Evolutionary conservation across 1,139 yeast species (phyloP).

Genomic region (Zygotorulaspora mrakii): DNA sequence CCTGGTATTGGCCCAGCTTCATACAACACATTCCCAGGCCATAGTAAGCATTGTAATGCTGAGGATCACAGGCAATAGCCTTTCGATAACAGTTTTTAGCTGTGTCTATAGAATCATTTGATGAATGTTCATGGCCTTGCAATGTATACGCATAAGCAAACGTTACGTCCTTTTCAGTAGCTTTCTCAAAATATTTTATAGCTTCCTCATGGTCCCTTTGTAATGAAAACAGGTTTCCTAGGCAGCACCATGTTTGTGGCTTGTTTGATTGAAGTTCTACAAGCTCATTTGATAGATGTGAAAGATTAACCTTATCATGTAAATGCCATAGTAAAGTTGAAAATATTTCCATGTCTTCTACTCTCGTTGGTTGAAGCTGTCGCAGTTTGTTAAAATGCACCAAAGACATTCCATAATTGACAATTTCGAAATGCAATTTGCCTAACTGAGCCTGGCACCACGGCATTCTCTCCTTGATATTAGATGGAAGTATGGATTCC

Average conservation of each 20-base stretch:
- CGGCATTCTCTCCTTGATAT: slow-evolving; percentile 58
- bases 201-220: slow-evolving; percentile 89
- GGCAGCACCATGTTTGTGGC: slow-evolving; percentile 88
- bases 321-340: slow-evolving; percentile 93
- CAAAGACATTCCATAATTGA: slow-evolving; percentile 76
- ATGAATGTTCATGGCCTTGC: slow-evolving; percentile 88
- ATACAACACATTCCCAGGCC: slow-evolving; percentile 95
- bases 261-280: slow-evolving; percentile 60
- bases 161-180: slow-evolving; percentile 63
- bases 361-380: slow-evolving; percentile 68
- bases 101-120: slow-evolving; percentile 85
- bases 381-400: slow-evolving; percentile 60
- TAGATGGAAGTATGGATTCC: slow-evolving; percentile 58
- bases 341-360: slow-evolving; percentile 85
- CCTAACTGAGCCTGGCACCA: slow-evolving; percentile 85
- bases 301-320: slow-evolving; percentile 74
- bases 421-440: slow-evolving; percentile 79
- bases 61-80: slow-evolving; percentile 70
- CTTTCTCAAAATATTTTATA: slow-evolving; percentile 77
- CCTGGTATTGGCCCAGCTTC: slow-evolving; percentile 76
- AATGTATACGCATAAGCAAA: slow-evolving; percentile 89
- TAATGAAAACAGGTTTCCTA: slow-evolving; percentile 85
- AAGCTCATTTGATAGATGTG: slow-evolving; percentile 77
- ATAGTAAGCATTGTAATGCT: slow-evolving; percentile 92
- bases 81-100: slow-evolving; percentile 81